Evolutionary conservation across 2,329 filamentous ascomycete genomes (phyloP).

Genomic region (Leptographium wingfieldii): DNA sequence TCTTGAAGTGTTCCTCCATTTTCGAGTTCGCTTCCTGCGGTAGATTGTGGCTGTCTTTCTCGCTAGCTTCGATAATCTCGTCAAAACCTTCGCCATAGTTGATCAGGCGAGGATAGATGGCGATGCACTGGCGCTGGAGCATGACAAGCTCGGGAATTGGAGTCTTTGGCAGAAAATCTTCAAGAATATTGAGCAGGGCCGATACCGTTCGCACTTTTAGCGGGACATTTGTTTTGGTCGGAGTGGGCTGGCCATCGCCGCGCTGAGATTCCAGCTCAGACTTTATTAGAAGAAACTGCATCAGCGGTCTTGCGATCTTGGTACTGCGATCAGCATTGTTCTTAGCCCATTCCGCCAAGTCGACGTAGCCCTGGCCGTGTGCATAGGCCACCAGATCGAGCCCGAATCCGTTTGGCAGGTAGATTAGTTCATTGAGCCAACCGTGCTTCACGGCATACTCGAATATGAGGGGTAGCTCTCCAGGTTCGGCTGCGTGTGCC

Average conservation of each 20-base stretch:
- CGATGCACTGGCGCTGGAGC: slow-evolving; percentile 79
- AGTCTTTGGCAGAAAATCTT: slow-evolving; percentile 52
- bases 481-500: slow-evolving; percentile 56
- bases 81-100: slow-evolving; percentile 93
- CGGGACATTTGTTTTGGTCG: slow-evolving; percentile 52
- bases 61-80: slow-evolving; percentile 79
- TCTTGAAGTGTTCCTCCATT: slow-evolving; percentile 97
- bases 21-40: slow-evolving; percentile 68
- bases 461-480: slow-evolving; percentile 55
- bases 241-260: slow-evolving; percentile 28
- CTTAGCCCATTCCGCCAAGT: slow-evolving; percentile 70
- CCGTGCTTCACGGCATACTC: slow-evolving; percentile 70
- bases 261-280: slow-evolving; percentile 73
- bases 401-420: slow-evolving; percentile 69
- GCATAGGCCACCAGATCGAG: slow-evolving; percentile 78
- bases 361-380: slow-evolving; percentile 67
- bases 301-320: slow-evolving; percentile 57
- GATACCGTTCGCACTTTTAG: slow-evolving; percentile 78
- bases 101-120: slow-evolving; percentile 84
- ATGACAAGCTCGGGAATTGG: slow-evolving; percentile 57
- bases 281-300: slow-evolving; percentile 76
- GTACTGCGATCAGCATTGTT: slow-evolving; percentile 53
- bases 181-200: slow-evolving; percentile 65
- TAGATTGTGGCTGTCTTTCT: slow-evolving; percentile 67
- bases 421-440: slow-evolving; percentile 74